phyloP scores from a whole-genome alignment of 2,329 filamentous ascomycete species.

The Ophiostoma novo-ulmi region DNA sequence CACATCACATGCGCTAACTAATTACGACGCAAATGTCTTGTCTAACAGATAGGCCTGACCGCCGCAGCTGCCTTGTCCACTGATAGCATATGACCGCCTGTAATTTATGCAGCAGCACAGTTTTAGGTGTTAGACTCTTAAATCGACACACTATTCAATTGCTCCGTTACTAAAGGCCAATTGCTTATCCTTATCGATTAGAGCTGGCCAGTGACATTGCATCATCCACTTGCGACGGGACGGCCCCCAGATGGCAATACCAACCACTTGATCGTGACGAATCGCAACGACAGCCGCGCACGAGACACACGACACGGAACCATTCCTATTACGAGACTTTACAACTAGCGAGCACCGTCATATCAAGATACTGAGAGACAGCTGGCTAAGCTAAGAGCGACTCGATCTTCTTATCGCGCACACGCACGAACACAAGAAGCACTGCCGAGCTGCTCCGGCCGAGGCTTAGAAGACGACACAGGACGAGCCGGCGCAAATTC shows the following conservation, averaged over 20 bases:
- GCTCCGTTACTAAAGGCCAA: background rate
- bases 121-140: background rate
- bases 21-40: background rate
- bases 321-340: too few species aligned
- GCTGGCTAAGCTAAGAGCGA: too few species aligned
- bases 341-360: background rate
- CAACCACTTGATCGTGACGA: background rate
- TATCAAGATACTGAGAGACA: background rate
- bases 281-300: background rate
- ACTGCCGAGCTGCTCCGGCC: background rate
- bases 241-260: background rate
- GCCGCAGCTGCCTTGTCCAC: background rate
- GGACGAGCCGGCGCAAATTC: background rate
- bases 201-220: conserved; percentile 6
- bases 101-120: background rate
- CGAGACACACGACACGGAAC: background rate
- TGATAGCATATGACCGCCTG: conserved; percentile 18
- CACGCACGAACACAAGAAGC: background rate
- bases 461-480: background rate
- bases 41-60: too few species aligned
- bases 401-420: background rate
- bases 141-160: background rate
- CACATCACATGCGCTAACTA: conserved; percentile 20
- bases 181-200: conserved; percentile 20
- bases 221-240: conserved; percentile 17